These are phyloP conservation scores for Fusarium kyushuense DNA, from an alignment of 2,329 filamentous ascomycete genomes.

Conservation along the genomic window DNA sequence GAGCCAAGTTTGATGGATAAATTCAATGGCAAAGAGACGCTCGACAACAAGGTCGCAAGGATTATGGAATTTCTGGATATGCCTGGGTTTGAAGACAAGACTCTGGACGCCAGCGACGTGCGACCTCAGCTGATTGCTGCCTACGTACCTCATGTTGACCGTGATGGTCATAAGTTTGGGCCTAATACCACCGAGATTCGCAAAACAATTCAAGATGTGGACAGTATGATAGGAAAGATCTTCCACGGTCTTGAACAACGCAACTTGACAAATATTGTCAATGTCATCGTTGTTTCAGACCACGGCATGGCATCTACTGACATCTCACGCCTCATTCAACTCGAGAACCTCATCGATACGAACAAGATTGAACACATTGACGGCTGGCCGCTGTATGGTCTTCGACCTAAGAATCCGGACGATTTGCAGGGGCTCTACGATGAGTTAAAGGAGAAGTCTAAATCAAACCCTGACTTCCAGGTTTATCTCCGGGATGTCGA, in stretches of 20 bases:
- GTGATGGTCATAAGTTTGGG: conserved; percentile 86
- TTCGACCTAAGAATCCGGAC: conserved; percentile 78
- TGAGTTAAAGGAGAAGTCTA: conserved; percentile 66
- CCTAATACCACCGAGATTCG: conserved; percentile 95
- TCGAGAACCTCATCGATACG: conserved; percentile 89
- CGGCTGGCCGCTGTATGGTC: conserved; percentile 92
- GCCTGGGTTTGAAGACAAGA: conserved; percentile 74
- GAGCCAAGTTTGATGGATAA: conserved; percentile 86
- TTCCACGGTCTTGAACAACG: conserved; percentile 81
- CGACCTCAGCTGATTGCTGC: conserved; percentile 92
- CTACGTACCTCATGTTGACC: conserved; percentile 93
- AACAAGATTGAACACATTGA: conserved; percentile 84
- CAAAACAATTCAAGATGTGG: conserved; percentile 80
- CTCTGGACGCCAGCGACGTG: conserved; percentile 62
- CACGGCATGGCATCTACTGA: conserved; percentile 98
- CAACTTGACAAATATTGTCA: conserved; percentile 90
- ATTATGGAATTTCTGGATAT: conserved; percentile 87
- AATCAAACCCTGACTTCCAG: conserved; percentile 77
- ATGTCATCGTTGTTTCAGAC: conserved; percentile 95
- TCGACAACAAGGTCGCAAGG: conserved; percentile 80
- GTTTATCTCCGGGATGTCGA: conserved; percentile 87
- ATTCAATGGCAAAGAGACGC: conserved; percentile 81
- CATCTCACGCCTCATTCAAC: conserved; percentile 80
- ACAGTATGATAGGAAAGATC: conserved; percentile 82
- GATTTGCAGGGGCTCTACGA: conserved; percentile 78